Base-by-base conservation (phyloP, 129 eudicot species). In the Centella asiatica region DNA sequence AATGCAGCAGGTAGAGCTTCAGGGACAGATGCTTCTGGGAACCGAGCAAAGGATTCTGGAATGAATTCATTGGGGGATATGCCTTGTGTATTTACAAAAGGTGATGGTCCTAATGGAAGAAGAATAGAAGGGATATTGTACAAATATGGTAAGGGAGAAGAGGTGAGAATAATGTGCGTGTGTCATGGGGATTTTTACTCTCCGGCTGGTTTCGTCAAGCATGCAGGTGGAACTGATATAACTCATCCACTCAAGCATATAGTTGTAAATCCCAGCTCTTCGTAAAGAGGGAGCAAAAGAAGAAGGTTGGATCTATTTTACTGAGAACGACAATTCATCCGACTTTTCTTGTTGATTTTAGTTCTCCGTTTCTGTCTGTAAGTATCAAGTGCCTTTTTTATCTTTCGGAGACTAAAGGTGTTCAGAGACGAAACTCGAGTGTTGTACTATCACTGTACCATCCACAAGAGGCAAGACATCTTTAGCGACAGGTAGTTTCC, bases 51-150 rank as follows among this genome's bases (percentile, higher is more conserved):
- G 65, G 69, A 64, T 47, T 29, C 46, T 25, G 69, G 66, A 42
- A 34, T 58, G 19, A 76, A 69, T 28, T 45, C 80, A n/a, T 22
- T 74, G 49, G 81, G 51, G 13, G 81, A 82, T 24, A 83, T 83
- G 89, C 89, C 89, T 0, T 75, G 80, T 20, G 89, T 83, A 22
- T 76, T 76, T 65, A 79, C 85, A 6, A 75, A 66, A 66, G 85
- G 82, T n/a, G 82, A 75, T 44, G 85, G 89, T 12, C 89, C 89
- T 2, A 76, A 76, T 27, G 89, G 89, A 9, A 72, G 77, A 40
- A 66, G 81, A 66, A 77, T 83, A 1, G 89, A 83, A 19, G 89
- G 89, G 10, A 76, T 83, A 26, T 50, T 83, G 47, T 83, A 83
- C 75, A 79, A 66, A 57, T 83, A 78, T 42, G 80, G 84, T 0